These are phyloP conservation scores for Seiridium cupressi DNA, from an alignment of 2,329 filamentous ascomycete genomes.

Conservation along the genomic window DNA sequence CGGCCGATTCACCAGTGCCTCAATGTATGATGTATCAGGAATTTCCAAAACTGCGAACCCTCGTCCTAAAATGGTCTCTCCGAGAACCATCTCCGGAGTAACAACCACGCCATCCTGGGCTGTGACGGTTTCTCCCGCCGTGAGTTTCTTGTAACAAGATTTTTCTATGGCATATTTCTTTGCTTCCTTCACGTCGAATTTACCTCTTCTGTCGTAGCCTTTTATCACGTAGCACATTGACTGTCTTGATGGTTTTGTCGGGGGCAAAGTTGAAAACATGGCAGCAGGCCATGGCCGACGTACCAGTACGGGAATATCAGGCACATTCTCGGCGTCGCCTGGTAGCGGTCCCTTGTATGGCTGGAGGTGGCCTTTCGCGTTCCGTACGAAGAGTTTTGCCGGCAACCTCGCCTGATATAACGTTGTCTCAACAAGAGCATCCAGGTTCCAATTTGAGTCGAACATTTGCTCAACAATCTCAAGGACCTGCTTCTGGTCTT, in stretches of 20 bases:
- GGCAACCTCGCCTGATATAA: conserved; percentile 67
- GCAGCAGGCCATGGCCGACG: conserved; percentile 79
- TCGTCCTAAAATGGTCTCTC: conserved; percentile 60
- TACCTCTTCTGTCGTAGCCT: conserved; percentile 72
- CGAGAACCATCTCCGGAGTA: conserved; percentile 85
- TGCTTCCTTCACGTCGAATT: conserved; percentile 70
- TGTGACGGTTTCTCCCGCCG: conserved; percentile 60
- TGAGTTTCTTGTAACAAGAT: conserved; percentile 57
- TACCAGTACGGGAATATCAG: conserved; percentile 69
- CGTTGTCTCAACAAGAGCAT: conserved; percentile 65
- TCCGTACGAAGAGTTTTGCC: conserved; percentile 67
- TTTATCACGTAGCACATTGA: conserved; percentile 87
- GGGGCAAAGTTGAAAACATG: conserved; percentile 62
- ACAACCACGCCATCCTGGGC: conserved; percentile 66
- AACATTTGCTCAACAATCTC: conserved; percentile 77
- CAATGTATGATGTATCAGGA: conserved; percentile 68
- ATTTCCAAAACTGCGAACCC: conserved; percentile 82
- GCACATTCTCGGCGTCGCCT: conserved; percentile 44
- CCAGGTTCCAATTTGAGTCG: conserved; percentile 70
- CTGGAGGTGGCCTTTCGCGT: conserved; percentile 63
- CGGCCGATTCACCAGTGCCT: conserved; percentile 63
- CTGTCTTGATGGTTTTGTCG: conserved; percentile 61
- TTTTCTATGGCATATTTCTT: conserved; percentile 61
- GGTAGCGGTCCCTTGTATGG: conserved; percentile 69
- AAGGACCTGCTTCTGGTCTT: conserved; percentile 47